phyloP scores from a whole-genome alignment of 306 rosid species.

The Ziziphus jujuba region DNA sequence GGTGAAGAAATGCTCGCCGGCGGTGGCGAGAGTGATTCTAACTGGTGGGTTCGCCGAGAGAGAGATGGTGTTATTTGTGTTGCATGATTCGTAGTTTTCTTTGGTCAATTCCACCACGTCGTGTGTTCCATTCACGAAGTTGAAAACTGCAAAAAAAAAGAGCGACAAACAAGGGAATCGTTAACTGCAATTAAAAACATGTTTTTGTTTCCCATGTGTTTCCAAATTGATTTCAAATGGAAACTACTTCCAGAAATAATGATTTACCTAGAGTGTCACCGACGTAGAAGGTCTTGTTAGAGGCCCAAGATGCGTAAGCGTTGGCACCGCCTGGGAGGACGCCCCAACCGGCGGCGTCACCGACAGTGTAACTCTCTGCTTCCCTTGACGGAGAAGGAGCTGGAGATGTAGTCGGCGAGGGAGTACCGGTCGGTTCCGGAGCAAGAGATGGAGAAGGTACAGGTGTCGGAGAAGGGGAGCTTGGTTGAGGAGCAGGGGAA shows the following conservation, averaged over 20 bases:
- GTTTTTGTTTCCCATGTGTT: background rate
- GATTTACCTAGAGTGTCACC: slow-evolving; percentile 41
- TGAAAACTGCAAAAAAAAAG: slow-evolving; percentile 46
- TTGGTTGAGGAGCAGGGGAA: slow-evolving; percentile 50
- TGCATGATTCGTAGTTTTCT: slow-evolving; percentile 43
- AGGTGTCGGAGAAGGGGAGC: slow-evolving; percentile 16
- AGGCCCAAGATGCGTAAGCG: slow-evolving; percentile 53
- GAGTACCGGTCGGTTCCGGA: slow-evolving; percentile 3
- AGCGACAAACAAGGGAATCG: background rate
- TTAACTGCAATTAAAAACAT: background rate
- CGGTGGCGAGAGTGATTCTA: background rate
- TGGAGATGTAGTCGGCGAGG: slow-evolving; percentile 29
- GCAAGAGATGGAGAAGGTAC: slow-evolving; percentile 17
- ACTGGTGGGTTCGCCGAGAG: slow-evolving; percentile 21
- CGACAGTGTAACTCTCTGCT: slow-evolving; percentile 46
- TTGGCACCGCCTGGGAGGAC: slow-evolving; percentile 36
- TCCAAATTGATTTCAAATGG: too few relatives aligned
- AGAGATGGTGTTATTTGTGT: slow-evolving; percentile 26
- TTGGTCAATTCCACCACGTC: slow-evolving; percentile 63
- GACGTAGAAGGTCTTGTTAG: slow-evolving; percentile 37
- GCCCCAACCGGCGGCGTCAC: slow-evolving; percentile 59
- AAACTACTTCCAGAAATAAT: too few relatives aligned
- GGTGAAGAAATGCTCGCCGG: slow-evolving; percentile 25
- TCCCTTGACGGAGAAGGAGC: slow-evolving; percentile 21
- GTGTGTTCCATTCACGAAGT: slow-evolving; percentile 37